phyloP scores from a whole-genome alignment of 2,329 filamentous ascomycete genomes.

The Pyrenochaeta sp. region DNA sequence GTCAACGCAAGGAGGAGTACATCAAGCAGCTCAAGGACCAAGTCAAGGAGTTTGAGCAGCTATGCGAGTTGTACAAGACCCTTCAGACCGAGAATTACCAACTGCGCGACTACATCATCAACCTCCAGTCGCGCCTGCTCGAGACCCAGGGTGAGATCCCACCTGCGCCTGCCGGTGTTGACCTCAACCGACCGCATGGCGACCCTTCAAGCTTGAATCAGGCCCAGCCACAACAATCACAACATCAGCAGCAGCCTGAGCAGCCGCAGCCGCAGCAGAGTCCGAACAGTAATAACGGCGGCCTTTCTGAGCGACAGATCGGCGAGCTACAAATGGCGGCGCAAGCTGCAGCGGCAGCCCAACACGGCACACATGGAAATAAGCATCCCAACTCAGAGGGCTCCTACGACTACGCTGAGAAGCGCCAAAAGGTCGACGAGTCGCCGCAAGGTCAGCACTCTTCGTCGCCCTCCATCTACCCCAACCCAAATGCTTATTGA shows the following conservation, averaged over 20 bases:
- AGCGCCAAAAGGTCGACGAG: slow-evolving; percentile 46
- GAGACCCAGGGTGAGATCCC: slow-evolving; percentile 86
- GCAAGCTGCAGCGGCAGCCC: slow-evolving; percentile 45
- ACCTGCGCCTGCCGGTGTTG: slow-evolving; percentile 81
- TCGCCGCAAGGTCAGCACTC: slow-evolving; percentile 46
- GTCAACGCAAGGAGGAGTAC: slow-evolving; percentile 96
- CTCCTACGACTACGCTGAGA: slow-evolving; percentile 46
- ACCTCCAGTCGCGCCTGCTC: slow-evolving; percentile 84
- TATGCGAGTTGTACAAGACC: slow-evolving; percentile 81
- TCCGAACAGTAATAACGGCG: slow-evolving; percentile 40
- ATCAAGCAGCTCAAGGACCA: slow-evolving; percentile 98
- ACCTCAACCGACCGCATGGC: slow-evolving; percentile 66
- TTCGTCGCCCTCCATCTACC: slow-evolving; percentile 27
- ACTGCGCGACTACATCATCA: slow-evolving; percentile 90
- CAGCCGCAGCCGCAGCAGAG: slow-evolving; percentile 32
- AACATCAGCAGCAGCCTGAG: slow-evolving; percentile 30
- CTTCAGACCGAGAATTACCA: slow-evolving; percentile 89
- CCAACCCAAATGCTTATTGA: slow-evolving; percentile 43
- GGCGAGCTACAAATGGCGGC: slow-evolving; percentile 50
- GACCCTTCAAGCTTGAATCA: slow-evolving; percentile 37
- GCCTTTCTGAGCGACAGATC: slow-evolving; percentile 49
- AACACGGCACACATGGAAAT: slow-evolving; percentile 40
- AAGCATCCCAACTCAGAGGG: slow-evolving; percentile 46
- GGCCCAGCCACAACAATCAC: slow-evolving; percentile 17
- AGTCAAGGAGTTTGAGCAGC: slow-evolving; percentile 78